These are phyloP conservation scores for Lachnellula hyalina DNA, from an alignment of 2,329 filamentous ascomycete genomes.

Conservation along the genomic window DNA sequence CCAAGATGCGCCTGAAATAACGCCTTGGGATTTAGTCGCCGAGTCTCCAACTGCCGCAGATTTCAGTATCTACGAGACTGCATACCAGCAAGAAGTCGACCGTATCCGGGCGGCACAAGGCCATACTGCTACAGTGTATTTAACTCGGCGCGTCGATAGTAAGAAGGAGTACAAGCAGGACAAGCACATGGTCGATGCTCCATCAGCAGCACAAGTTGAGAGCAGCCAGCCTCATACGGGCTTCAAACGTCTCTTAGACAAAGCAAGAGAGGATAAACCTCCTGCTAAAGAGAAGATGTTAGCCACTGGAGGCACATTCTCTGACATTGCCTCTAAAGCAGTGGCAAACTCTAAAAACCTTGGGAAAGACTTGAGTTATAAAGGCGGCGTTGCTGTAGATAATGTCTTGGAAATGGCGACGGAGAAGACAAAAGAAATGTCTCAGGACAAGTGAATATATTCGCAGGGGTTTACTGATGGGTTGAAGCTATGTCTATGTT, in stretches of 20 bases:
- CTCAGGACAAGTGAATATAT: constrained; percentile 1
- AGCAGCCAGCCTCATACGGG: constrained; percentile 22
- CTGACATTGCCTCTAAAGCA: constrained; percentile 24
- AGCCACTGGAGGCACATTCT: constrained; percentile 13
- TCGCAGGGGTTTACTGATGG: background rate
- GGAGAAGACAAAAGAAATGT: constrained; percentile 17
- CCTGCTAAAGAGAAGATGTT: constrained; percentile 7
- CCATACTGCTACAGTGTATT: constrained; percentile 51
- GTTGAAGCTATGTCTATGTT: background rate
- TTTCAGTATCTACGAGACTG: constrained; percentile 82
- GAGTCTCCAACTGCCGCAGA: constrained; percentile 83
- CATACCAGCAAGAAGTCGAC: constrained; percentile 77
- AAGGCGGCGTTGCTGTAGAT: constrained; percentile 12
- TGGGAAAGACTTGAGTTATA: constrained; percentile 17
- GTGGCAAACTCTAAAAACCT: constrained; percentile 23
- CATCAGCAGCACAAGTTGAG: constrained; percentile 11
- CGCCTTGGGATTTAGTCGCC: constrained; percentile 53
- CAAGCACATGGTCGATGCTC: constrained; percentile 26
- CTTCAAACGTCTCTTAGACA: constrained; percentile 28
- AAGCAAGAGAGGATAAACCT: constrained; percentile 15
- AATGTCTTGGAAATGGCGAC: constrained; percentile 16
- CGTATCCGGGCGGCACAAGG: constrained; percentile 54
- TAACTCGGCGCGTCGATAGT: constrained; percentile 45
- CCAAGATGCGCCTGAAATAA: constrained; percentile 34
- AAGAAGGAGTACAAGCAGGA: constrained; percentile 30